Evolutionary conservation across 768 basidiomycete genomes (phyloP).

Genomic region (Naganishia kalamii): DNA sequence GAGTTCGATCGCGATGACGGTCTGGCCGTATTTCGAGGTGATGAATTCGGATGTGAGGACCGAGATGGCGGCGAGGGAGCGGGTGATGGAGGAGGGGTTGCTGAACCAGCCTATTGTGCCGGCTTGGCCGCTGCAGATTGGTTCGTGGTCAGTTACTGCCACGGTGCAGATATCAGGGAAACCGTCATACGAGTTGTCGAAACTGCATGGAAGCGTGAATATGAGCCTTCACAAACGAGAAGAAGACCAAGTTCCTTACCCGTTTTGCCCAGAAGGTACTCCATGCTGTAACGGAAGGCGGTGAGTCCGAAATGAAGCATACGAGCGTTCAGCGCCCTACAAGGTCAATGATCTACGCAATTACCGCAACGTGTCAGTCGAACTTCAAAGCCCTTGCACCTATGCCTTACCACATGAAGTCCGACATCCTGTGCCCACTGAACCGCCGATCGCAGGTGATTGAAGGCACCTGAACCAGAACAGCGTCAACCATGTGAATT

Average conservation of each 20-base stretch:
- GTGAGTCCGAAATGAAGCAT: not conserved
- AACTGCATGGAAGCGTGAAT: constrained; percentile 18
- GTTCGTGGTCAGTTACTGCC: not conserved
- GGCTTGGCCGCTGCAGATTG: constrained; percentile 28
- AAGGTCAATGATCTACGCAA: constrained; percentile 37
- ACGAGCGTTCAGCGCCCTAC: not conserved
- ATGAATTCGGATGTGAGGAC: constrained; percentile 40
- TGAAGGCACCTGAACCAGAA: constrained; percentile 33
- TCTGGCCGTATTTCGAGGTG: constrained; percentile 26
- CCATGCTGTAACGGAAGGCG: constrained; percentile 28
- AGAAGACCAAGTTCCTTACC: constrained; percentile 10
- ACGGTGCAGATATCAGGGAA: not conserved
- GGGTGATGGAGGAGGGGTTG: constrained; percentile 33
- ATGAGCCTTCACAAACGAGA: not conserved
- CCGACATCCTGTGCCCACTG: constrained; percentile 36
- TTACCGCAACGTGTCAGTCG: not conserved
- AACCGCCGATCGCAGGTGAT: constrained; percentile 39
- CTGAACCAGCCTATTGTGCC: constrained; percentile 37
- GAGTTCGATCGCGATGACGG: constrained; percentile 40
- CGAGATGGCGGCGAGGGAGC: constrained; percentile 34
- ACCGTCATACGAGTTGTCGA: constrained; percentile 38
- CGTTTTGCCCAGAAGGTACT: constrained; percentile 41
- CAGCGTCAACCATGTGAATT: not conserved
- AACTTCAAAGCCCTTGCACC: constrained; percentile 1
- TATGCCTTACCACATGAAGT: constrained; percentile 26